phyloP scores from a whole-genome alignment of 2,329 filamentous ascomycete species.

The Arthrobotrys sinensis region DNA sequence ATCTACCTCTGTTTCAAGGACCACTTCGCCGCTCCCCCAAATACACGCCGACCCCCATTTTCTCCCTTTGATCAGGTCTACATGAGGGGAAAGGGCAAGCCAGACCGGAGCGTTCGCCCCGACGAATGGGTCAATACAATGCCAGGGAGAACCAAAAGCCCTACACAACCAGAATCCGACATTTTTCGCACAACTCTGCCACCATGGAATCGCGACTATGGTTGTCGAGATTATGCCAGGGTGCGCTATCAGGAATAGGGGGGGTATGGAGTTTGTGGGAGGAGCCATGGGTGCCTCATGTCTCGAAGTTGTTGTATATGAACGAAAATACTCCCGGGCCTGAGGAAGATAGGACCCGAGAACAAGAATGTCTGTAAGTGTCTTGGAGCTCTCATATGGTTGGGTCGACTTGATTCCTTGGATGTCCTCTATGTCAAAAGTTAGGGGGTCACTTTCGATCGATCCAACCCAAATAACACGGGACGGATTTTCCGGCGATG shows the following conservation, averaged over 20 bases:
- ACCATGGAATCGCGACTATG: constrained; percentile 80
- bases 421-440: constrained; percentile 79
- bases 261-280: constrained; percentile 76
- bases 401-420: constrained; percentile 77
- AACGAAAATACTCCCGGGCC: constrained; percentile 70
- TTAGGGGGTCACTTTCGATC: constrained; percentile 76
- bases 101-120: constrained; percentile 84
- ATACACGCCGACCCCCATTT: constrained; percentile 88
- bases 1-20: constrained; percentile 85
- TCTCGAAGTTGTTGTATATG: constrained; percentile 14
- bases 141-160: constrained; percentile 89
- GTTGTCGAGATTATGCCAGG: constrained; percentile 88
- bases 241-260: constrained; percentile 72
- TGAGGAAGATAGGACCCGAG: constrained; percentile 80
- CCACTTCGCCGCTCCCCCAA: constrained; percentile 73
- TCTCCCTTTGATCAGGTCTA: constrained; percentile 73
- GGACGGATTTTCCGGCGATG: constrained; percentile 69
- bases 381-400: constrained; percentile 90
- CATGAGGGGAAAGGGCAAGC: constrained; percentile 78
- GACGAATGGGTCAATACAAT: constrained; percentile 81
- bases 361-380: constrained; percentile 86
- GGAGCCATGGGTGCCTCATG: constrained; percentile 73
- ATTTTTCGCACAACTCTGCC: constrained; percentile 80
- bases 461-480: constrained; percentile 91
- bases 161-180: constrained; percentile 80